Conservation (phyloP, 75 land plant species). For the Gnetum montanum region DNA sequence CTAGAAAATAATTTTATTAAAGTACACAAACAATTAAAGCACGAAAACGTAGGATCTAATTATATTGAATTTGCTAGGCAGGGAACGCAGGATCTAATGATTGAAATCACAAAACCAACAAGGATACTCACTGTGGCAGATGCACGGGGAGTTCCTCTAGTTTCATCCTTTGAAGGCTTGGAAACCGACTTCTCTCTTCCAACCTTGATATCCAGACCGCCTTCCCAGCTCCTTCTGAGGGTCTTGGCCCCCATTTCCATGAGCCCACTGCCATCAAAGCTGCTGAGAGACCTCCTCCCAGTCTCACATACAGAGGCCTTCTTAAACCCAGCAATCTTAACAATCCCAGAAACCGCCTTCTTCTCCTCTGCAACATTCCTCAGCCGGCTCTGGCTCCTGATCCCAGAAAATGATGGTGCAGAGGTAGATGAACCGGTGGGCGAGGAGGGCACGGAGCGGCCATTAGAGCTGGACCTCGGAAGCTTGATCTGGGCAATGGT, state of each 20-base stretch:
- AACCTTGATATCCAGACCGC: slow-evolving; percentile 31
- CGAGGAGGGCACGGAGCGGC: slow-evolving; percentile 46
- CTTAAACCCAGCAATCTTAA: slow-evolving; percentile 23
- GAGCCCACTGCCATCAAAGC: slow-evolving; percentile 16
- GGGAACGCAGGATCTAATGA: too few species aligned
- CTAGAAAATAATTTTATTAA: too few species aligned
- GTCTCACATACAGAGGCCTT: slow-evolving; percentile 6
- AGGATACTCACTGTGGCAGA: background rate
- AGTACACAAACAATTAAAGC: too few species aligned
- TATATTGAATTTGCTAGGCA: too few species aligned
- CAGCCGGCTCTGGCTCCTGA: slow-evolving; percentile 26
- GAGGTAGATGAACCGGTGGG: slow-evolving; percentile 54
- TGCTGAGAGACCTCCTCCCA: slow-evolving; percentile 18
- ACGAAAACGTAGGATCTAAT: too few species aligned
- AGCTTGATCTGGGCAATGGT: background rate
- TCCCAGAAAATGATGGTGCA: slow-evolving; percentile 37
- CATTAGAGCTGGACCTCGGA: slow-evolving; percentile 12
- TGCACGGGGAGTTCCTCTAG: slow-evolving; percentile 15
- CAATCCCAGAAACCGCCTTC: background rate
- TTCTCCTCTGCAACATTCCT: background rate
- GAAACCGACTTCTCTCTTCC: slow-evolving; percentile 23
- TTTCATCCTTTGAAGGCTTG: slow-evolving; percentile 17
- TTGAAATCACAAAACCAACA: too few species aligned
- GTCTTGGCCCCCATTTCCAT: slow-evolving; percentile 52
- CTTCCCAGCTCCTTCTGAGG: slow-evolving; percentile 78